Evolutionary conservation across 2,329 filamentous ascomycete species (phyloP).

Genomic region (Sordariomycetes sp.): DNA sequence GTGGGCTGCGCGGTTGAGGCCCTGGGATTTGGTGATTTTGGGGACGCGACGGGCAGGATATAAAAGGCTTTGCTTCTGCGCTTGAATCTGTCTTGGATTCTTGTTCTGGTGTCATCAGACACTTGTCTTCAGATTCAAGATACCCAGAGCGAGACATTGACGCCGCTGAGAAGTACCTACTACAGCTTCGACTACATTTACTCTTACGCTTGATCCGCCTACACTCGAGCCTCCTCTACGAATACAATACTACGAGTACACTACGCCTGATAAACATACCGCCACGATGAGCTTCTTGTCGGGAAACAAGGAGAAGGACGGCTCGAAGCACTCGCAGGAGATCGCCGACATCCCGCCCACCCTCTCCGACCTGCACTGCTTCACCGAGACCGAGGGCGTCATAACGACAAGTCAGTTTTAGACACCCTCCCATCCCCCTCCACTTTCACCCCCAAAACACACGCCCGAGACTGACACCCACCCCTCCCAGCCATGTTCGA

Average conservation of each 20-base stretch:
- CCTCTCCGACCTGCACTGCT: constrained; percentile 42
- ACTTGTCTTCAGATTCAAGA: not conserved
- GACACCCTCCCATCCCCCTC: not conserved
- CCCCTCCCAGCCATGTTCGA: constrained; percentile 42
- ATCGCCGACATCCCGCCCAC: not conserved
- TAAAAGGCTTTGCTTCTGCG: not conserved
- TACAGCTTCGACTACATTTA: not conserved
- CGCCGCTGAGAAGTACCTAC: not conserved
- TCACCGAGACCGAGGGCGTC: constrained; percentile 50
- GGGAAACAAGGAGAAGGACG: not conserved
- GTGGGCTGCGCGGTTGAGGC: not conserved
- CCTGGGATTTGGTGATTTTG: not conserved
- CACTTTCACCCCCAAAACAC: not conserved
- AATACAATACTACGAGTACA: not conserved
- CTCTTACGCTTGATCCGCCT: not conserved
- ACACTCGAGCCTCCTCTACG: too few relatives aligned
- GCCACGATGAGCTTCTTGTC: not conserved
- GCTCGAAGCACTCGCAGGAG: not conserved
- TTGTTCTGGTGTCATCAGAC: not conserved
- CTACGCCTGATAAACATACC: not conserved
- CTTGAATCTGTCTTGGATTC: not conserved
- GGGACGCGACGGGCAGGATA: not conserved
- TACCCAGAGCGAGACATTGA: not conserved
- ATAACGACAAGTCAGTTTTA: constrained; percentile 38
- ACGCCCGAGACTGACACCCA: not conserved